Evolutionary conservation across 805 yeast genomes (phyloP).

Genomic region (Candida cerambycidarum): DNA sequence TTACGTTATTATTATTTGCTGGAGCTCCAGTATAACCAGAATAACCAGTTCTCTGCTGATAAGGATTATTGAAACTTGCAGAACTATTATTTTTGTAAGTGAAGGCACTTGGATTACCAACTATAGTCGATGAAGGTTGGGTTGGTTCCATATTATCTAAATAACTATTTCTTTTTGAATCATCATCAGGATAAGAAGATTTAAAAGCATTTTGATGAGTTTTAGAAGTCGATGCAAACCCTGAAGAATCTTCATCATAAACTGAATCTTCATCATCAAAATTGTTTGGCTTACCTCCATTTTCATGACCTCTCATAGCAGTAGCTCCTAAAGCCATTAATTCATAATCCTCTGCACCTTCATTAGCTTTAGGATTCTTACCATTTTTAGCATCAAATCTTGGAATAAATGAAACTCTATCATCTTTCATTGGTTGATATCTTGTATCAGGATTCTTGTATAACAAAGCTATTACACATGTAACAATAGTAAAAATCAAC

Average conservation of each 20-base stretch:
- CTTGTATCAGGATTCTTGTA: slow-evolving; percentile 93
- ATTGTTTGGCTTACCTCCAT: slow-evolving; percentile 23
- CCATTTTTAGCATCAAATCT: slow-evolving; percentile 42
- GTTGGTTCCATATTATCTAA: slow-evolving; percentile 34
- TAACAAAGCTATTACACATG: slow-evolving; percentile 79
- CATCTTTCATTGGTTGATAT: slow-evolving; percentile 96
- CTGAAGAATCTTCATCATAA: slow-evolving; percentile 29
- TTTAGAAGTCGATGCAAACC: slow-evolving; percentile 12
- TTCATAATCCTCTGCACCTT: slow-evolving; percentile 51
- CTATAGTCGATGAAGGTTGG: slow-evolving; percentile 44
- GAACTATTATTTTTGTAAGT: slow-evolving; percentile 9
- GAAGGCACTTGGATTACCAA: slow-evolving; percentile 36
- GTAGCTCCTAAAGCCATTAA: slow-evolving; percentile 72
- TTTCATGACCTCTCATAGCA: slow-evolving; percentile 62
- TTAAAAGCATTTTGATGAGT: slow-evolving; percentile 13
- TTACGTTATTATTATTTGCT: slow-evolving; percentile 13
- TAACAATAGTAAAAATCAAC: slow-evolving; percentile 80
- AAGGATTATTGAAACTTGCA: slow-evolving; percentile 17
- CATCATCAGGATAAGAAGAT: slow-evolving; percentile 13
- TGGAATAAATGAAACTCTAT: slow-evolving; percentile 92
- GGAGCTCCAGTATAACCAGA: slow-evolving; percentile 8
- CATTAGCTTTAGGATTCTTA: slow-evolving; percentile 17
- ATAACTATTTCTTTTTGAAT: slow-evolving; percentile 28
- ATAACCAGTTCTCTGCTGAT: slow-evolving; percentile 15
- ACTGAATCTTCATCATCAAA: slow-evolving; percentile 33